Evolutionary conservation across 495 filamentous ascomycete species (phyloP), one percentile per base, ranked within the genome.

Genomic region (Penicillium coprophilum): DNA sequence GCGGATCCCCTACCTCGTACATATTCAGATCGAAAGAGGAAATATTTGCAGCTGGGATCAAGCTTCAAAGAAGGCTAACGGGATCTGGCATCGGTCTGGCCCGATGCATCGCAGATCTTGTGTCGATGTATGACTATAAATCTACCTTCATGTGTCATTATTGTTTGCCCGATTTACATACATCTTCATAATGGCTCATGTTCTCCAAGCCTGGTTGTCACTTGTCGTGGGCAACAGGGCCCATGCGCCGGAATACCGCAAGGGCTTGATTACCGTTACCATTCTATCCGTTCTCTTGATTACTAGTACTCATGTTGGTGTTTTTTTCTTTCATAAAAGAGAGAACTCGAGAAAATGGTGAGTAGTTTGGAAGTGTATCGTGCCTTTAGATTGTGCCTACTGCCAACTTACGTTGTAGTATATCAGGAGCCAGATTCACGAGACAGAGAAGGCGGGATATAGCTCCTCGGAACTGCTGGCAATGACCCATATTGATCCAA

Each of bases 151-250:
- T n/a, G n/a, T n/a, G n/a, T n/a, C n/a, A n/a, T n/a, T n/a, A n/a
- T n/a, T n/a, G n/a, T n/a, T n/a, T n/a, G n/a, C n/a, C n/a, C n/a
- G n/a, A n/a, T n/a, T n/a, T n/a, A n/a, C n/a, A n/a, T n/a, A n/a
- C n/a, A n/a, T n/a, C n/a, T n/a, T n/a, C n/a, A n/a, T n/a, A 31
- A 65, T 79, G 64, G 73, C 74, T 15, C 77, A 78, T 50, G 74
- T 78, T 15, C 61, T 79, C 46, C 76, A 80, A 58, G 73, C 76
- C 2, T 81, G 77, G 78, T 51, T 81, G 24, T 77, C 78, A 13
- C 69, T 73, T 28, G 56, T 80, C 31, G 77, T 81, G 3, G 77
- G 77, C 73, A 79, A 61, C 77, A 80, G 58, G 58, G 65, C 79
- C n/a, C 77, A 81, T 53, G 76, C 70, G 9, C 78, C 77, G 0